These are phyloP conservation scores for Aschersonia sp. DNA, from an alignment of 2,329 filamentous ascomycete genomes.

Conservation along the genomic window DNA sequence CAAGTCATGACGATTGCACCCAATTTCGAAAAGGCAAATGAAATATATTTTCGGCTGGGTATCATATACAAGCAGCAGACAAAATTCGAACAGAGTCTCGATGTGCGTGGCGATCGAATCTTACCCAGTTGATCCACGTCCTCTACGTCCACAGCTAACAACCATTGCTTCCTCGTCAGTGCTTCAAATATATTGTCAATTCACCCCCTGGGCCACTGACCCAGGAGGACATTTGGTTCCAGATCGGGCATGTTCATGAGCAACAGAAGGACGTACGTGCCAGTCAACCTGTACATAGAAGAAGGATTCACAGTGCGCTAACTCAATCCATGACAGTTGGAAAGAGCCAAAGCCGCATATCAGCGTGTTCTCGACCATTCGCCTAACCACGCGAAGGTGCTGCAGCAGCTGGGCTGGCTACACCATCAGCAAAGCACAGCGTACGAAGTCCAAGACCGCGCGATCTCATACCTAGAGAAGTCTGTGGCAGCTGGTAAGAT, in stretches of 20 bases:
- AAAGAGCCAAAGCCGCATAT: conserved; percentile 85
- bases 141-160: too few species aligned
- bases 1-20: conserved; percentile 99
- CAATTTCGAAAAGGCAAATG: conserved; percentile 95
- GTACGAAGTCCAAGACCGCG: conserved; percentile 85
- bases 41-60: conserved; percentile 96
- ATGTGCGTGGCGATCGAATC: conserved; percentile 41
- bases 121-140: too few species aligned
- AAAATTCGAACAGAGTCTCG: conserved; percentile 82
- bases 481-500: conserved; percentile 80
- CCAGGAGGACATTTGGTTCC: conserved; percentile 98
- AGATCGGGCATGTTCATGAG: conserved; percentile 97
- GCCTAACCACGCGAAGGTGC: conserved; percentile 91
- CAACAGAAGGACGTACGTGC: conserved; percentile 89
- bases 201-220: conserved; percentile 86
- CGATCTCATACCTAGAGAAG: conserved; percentile 94
- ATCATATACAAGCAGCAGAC: conserved; percentile 99
- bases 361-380: conserved; percentile 86
- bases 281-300: background rate
- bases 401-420: conserved; percentile 95
- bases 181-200: conserved; percentile 94
- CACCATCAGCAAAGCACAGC: conserved; percentile 91
- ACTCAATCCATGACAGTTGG: conserved; percentile 47
- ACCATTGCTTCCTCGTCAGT: conserved; percentile 35
- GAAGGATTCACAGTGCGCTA: background rate